Conservation (phyloP, 2,329 filamentous ascomycete genomes). For the Myriosclerotinia curreyana region DNA sequence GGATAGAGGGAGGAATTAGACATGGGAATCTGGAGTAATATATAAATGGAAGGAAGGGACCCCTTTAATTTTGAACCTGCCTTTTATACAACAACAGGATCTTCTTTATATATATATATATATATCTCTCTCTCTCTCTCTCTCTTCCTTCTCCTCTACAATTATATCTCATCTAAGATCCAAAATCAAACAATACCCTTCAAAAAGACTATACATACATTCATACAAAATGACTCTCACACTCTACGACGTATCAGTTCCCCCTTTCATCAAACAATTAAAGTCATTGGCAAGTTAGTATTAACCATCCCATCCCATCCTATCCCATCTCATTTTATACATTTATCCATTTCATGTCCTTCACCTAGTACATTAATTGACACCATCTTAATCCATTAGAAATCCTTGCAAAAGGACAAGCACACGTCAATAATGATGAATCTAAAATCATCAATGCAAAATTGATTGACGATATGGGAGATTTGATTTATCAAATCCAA, state of each 20-base stretch:
- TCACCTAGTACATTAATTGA: neutral
- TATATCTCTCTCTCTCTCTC: no score
- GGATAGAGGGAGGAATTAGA: neutral
- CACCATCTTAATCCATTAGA: neutral
- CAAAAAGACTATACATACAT: neutral
- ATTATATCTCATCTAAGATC: no score
- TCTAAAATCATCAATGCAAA: slow-evolving; percentile 36
- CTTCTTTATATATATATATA: no score
- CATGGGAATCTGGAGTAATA: neutral
- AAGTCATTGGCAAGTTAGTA: slow-evolving; percentile 12
- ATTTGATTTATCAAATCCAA: slow-evolving; percentile 50
- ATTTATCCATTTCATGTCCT: neutral
- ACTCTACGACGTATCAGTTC: slow-evolving; percentile 13
- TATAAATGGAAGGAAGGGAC: neutral
- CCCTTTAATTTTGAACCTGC: neutral
- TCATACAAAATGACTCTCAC: slow-evolving; percentile 14
- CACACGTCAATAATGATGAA: slow-evolving; percentile 15
- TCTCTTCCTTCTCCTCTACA: neutral
- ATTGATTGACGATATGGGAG: slow-evolving; percentile 50
- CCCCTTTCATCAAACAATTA: slow-evolving; percentile 10
- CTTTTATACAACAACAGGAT: no score
- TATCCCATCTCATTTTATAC: no score
- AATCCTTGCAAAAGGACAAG: slow-evolving; percentile 4
- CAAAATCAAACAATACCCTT: neutral
- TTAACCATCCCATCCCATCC: neutral